Evolutionary conservation across 257 asterid genomes (phyloP), one percentile per base, ranked within the genome.

Genomic region (Petrea volubilis): DNA sequence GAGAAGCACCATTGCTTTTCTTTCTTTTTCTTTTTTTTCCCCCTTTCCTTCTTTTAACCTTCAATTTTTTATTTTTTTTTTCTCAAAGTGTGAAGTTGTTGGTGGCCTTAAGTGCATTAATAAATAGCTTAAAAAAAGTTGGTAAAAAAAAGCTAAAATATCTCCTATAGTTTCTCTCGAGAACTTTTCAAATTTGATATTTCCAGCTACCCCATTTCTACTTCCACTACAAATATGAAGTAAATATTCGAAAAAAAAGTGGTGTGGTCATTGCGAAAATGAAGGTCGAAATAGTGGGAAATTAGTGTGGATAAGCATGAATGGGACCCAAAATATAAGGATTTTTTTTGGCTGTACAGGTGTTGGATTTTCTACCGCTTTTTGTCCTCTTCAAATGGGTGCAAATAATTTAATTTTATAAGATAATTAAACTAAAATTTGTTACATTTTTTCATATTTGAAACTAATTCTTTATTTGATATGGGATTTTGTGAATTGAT

Each of bases 1-100:
- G 7, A 94, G 87, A 75, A 94, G 84, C 79, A 86, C 96, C 96
- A 91, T 90, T 57, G n/a, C n/a, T n/a, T n/a, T n/a, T n/a, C n/a
- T n/a, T n/a, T n/a, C n/a, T n/a, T n/a, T n/a, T n/a, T n/a, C n/a
- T n/a, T n/a, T 76, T 40, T 18, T 8, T 67, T 9, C 4, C 56
- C n/a, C n/a, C n/a, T n/a, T n/a, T n/a, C n/a, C n/a, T n/a, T n/a
- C n/a, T n/a, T n/a, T 23, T 12, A 8, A 27, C 18, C 25, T 34
- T 1, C 44, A 7, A 2, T 20, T 18, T 3, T 5, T 20, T 18
- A 21, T 41, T 5, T 3, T 17, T 38, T 11, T 6, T 3, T n/a
- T 40, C 17, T 5, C 21, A 17, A 13, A 43, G 27, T 34, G 34
- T 47, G 50, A 25, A 47, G 43, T 5, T 13, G 15, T 24, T 64